Evolutionary conservation across 306 rosid species (phyloP).

Genomic region (Abrus precatorius): DNA sequence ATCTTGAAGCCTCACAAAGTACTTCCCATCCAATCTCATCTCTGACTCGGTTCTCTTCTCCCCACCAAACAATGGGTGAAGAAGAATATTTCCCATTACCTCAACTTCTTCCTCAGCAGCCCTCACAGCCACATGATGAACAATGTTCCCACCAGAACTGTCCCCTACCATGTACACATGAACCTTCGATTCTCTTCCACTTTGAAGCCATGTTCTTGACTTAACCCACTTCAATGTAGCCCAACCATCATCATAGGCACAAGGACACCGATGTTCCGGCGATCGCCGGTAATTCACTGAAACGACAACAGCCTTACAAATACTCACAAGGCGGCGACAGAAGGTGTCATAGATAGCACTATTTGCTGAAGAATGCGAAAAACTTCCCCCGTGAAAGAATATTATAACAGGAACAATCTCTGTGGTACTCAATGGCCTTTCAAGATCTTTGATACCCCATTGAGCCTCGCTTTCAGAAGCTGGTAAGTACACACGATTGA

Average conservation of each 20-base stretch:
- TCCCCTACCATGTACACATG: slow-evolving; percentile 84
- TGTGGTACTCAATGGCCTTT: slow-evolving; percentile 70
- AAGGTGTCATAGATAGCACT: slow-evolving; percentile 86
- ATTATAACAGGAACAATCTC: slow-evolving; percentile 78
- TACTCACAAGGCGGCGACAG: slow-evolving; percentile 73
- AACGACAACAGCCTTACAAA: slow-evolving; percentile 77
- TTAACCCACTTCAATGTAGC: slow-evolving; percentile 78
- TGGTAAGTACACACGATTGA: slow-evolving; percentile 71
- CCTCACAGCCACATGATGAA: slow-evolving; percentile 77
- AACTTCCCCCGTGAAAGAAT: slow-evolving; percentile 94
- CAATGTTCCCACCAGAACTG: slow-evolving; percentile 90
- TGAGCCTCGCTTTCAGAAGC: slow-evolving; percentile 57
- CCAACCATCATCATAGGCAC: slow-evolving; percentile 92
- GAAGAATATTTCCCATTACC: slow-evolving; percentile 81
- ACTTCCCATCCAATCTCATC: slow-evolving; percentile 73
- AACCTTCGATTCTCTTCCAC: slow-evolving; percentile 78
- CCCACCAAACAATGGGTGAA: slow-evolving; percentile 91
- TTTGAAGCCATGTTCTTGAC: slow-evolving; percentile 77
- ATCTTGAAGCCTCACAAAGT: slow-evolving; percentile 78
- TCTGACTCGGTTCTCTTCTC: slow-evolving; percentile 74
- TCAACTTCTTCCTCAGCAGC: slow-evolving; percentile 76
- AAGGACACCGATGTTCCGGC: slow-evolving; percentile 82
- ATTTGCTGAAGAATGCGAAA: slow-evolving; percentile 89
- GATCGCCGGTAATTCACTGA: slow-evolving; percentile 88
- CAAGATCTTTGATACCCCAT: slow-evolving; percentile 64